Evolutionary conservation across 108 stramenopile genomes (phyloP), one percentile per base, ranked within the genome.

Genomic region (Nitzschia inconspicua): DNA sequence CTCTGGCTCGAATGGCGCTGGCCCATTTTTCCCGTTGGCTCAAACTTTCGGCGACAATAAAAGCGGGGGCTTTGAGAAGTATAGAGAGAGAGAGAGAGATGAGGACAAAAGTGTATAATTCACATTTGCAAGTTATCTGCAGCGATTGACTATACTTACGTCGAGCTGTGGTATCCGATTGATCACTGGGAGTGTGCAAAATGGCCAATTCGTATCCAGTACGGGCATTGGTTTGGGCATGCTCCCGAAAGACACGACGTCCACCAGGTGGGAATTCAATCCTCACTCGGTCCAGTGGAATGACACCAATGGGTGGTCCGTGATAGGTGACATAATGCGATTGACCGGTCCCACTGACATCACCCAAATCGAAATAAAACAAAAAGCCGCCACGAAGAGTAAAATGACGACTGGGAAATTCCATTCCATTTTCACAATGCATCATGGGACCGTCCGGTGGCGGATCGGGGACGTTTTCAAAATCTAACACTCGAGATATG

Each of bases 221-320:
- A 16, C 78, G 64, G 44, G 90, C 90, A 29, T 82, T 73, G 13
- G 79, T 86, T 13, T 84, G 84, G 3, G 90, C 83, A 72, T 92
- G 90, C 44, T 92, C 90, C 16, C 86, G 83, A 88, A 92, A 92
- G 44, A 88, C 81, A 23, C 90, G 76, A 14, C 90, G 66, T 28
- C 90, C 90, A 43, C 90, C 90, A 13, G 90, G 90, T 22, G 90
- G 90, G 29, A 84, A 75, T 29, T 84, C 83, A 40, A 92, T 78
- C 27, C 41, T 44, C 20, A 75, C 67, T 20, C 84, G 75, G 19
- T 84, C 81, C 30, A 92, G 39, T 8, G 90, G 90, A 40, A 92
- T 78, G 36, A 79, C 78, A 1, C 76, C 84, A 31, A 82, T 65
- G 10, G 81, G 81, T 10, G 80, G 67, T 20, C 65, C 77, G 37